phyloP scores from a whole-genome alignment of 108 stramenopile species.

The Cyclotella atomus region DNA sequence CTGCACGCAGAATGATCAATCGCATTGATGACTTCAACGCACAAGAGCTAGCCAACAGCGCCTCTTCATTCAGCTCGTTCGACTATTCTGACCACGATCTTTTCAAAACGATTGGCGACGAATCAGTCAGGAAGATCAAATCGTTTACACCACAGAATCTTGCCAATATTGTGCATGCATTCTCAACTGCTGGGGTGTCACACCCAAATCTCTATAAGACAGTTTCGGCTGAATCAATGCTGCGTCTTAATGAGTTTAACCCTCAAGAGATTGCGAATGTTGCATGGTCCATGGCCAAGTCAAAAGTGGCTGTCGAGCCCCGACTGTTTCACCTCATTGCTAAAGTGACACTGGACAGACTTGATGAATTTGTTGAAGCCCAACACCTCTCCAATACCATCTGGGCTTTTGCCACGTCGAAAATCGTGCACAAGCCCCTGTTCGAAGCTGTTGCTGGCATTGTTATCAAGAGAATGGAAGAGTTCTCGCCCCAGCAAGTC shows the following conservation, averaged over 20 bases:
- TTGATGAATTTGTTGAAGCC: slow-evolving; percentile 16
- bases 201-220: slow-evolving; percentile 16
- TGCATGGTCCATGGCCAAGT: slow-evolving; percentile 15
- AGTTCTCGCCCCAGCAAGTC: slow-evolving; percentile 30
- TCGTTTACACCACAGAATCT: slow-evolving; percentile 17
- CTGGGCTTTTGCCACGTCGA: slow-evolving; percentile 17
- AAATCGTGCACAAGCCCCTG: not conserved
- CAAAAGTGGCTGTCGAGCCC: slow-evolving; percentile 5
- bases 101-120: slow-evolving; percentile 13
- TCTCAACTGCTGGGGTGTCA: not conserved
- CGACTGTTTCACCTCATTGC: slow-evolving; percentile 5
- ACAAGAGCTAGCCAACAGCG: slow-evolving; percentile 1
- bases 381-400: slow-evolving; percentile 18
- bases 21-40: not conserved
- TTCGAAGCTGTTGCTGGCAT: slow-evolving; percentile 7
- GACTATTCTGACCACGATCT: not conserved
- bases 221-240: slow-evolving; percentile 9
- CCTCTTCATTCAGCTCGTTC: not conserved
- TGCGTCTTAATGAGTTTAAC: not conserved
- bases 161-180: slow-evolving; percentile 13
- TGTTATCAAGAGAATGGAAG: not conserved
- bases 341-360: not conserved
- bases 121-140: not conserved
- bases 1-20: not conserved
- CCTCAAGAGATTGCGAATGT: slow-evolving; percentile 15